phyloP scores from a whole-genome alignment of 2,329 filamentous ascomycete species.

The Colletotrichum echinochloae region DNA sequence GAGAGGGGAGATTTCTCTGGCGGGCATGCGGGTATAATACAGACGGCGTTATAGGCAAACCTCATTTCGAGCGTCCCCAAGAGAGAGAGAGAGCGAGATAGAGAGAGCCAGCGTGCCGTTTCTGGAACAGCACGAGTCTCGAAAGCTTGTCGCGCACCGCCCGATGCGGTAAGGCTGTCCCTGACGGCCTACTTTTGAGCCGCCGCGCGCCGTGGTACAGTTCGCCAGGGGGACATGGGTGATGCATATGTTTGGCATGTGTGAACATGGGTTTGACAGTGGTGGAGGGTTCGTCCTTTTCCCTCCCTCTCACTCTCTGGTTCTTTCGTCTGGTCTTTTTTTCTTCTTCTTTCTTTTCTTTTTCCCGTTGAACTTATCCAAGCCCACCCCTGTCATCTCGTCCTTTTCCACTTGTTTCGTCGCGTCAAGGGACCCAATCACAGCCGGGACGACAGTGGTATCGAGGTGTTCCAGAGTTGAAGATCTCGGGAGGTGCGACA shows the following conservation, averaged over 20 bases:
- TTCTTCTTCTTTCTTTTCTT: background rate
- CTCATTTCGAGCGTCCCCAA: background rate
- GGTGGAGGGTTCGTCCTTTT: conserved; percentile 16
- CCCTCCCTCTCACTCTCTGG: background rate
- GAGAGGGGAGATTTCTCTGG: background rate
- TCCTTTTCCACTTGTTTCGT: conserved; percentile 20
- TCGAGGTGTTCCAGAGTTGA: conserved; percentile 18
- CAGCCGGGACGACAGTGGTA: background rate
- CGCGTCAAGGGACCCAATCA: conserved; percentile 19
- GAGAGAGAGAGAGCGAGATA: background rate
- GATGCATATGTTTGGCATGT: background rate
- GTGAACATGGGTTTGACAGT: conserved; percentile 12
- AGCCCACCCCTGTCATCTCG: background rate
- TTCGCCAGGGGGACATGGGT: background rate
- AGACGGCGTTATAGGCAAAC: background rate
- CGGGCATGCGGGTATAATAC: background rate
- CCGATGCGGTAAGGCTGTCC: conserved; percentile 27
- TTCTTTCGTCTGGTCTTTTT: background rate
- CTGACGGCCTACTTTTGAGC: conserved; percentile 29
- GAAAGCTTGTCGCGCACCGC: conserved; percentile 25
- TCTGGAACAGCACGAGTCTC: conserved; percentile 35
- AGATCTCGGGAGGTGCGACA: conserved; percentile 26
- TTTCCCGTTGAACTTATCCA: no score
- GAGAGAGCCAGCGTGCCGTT: background rate
- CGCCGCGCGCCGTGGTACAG: no score